These are phyloP conservation scores for Quercus bicolor DNA, from an alignment of 306 rosid genomes.

Conservation along the genomic window DNA sequence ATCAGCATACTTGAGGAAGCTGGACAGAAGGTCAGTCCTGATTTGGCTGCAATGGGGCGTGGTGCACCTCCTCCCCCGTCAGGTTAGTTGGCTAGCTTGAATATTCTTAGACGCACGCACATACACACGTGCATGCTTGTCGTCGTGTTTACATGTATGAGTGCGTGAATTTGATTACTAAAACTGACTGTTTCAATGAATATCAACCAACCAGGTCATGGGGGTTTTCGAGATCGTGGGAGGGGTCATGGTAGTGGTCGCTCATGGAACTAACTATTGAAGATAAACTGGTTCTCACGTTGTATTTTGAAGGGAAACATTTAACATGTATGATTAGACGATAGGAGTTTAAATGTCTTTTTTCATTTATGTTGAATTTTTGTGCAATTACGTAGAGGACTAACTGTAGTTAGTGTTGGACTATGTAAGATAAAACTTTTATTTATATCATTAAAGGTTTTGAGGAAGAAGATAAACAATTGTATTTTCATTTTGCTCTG, in stretches of 20 bases:
- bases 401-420: slow-evolving; percentile 1
- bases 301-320: slow-evolving; percentile 16
- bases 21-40: slow-evolving; percentile 90
- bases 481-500: no score
- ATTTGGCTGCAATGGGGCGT: slow-evolving; percentile 92
- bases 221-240: slow-evolving; percentile 67
- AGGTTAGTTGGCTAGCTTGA: slow-evolving; percentile 44
- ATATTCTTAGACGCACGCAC: background rate
- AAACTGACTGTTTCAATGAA: background rate
- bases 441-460: background rate
- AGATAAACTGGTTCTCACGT: background rate
- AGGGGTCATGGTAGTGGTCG: slow-evolving; percentile 58
- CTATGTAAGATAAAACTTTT: slow-evolving; percentile 8
- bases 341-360: slow-evolving; percentile 18
- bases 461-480: no score
- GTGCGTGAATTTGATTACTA: slow-evolving; percentile 34
- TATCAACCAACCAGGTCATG: slow-evolving; percentile 38
- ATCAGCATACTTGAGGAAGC: slow-evolving; percentile 88
- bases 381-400: slow-evolving; percentile 1
- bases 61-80: slow-evolving; percentile 91
- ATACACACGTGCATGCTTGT: background rate
- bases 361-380: background rate
- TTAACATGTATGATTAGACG: slow-evolving; percentile 31
- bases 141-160: background rate
- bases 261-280: slow-evolving; percentile 52